Conservation (phyloP, 257 asterid species). For the Nicotiana tabacum region DNA sequence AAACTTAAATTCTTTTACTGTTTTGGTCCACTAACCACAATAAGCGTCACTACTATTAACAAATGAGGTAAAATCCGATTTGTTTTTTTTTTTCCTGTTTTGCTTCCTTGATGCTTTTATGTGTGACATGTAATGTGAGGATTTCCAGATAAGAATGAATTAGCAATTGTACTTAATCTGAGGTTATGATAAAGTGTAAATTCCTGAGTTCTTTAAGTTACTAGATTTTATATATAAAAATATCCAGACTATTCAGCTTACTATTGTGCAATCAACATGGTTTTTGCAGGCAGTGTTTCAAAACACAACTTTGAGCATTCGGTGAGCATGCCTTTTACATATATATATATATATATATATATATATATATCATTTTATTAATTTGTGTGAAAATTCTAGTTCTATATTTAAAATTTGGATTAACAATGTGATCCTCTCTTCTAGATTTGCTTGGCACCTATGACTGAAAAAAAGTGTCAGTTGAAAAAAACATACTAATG, state of each 20-base stretch:
- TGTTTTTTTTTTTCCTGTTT: background rate
- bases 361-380: background rate
- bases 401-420: background rate
- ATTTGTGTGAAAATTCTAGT: background rate
- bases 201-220: background rate
- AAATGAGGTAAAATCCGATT: background rate
- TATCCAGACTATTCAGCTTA: background rate
- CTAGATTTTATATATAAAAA: background rate
- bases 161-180: background rate
- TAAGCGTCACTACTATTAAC: background rate
- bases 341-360: background rate
- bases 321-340: slow-evolving; percentile 39
- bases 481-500: too few species aligned
- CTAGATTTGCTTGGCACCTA: background rate
- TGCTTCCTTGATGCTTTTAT: background rate
- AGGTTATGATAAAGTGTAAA: background rate
- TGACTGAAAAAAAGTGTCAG: too few species aligned
- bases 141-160: background rate
- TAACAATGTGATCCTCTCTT: background rate
- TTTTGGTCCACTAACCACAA: background rate
- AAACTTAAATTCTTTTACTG: background rate
- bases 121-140: background rate
- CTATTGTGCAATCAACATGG: background rate
- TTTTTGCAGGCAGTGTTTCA: slow-evolving; percentile 65
- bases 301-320: slow-evolving; percentile 48